phyloP scores from a whole-genome alignment of 208 protist genomes.

The Leishmania turanica region DNA sequence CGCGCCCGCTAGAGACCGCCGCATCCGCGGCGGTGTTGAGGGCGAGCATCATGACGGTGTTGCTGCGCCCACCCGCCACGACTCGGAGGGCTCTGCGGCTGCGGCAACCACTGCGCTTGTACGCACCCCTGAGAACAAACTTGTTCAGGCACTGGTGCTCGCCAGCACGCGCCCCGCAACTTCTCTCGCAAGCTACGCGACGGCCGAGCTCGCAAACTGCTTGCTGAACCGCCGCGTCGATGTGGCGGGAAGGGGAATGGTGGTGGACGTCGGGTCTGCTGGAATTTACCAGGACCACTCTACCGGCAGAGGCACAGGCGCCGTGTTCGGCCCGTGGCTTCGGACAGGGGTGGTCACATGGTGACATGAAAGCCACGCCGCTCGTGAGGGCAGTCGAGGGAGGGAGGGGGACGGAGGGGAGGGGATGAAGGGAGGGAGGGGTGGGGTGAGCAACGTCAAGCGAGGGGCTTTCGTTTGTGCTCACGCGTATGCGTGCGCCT shows the following conservation, averaged over 20 bases:
- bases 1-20: not conserved
- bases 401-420: not conserved
- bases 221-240: slow-evolving; percentile 26
- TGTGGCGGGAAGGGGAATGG: slow-evolving; percentile 24
- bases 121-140: slow-evolving; percentile 16
- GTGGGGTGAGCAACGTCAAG: not conserved
- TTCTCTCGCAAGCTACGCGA: slow-evolving; percentile 8
- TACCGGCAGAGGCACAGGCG: not conserved
- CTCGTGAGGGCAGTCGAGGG: not conserved
- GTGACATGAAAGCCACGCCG: not conserved
- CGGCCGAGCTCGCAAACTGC: slow-evolving; percentile 31
- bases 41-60: not conserved
- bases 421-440: not conserved
- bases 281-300: not conserved
- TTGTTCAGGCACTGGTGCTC: slow-evolving; percentile 29
- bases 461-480: not conserved
- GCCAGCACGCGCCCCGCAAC: slow-evolving; percentile 12
- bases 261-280: slow-evolving; percentile 29
- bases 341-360: slow-evolving; percentile 16
- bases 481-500: not conserved
- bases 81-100: not conserved
- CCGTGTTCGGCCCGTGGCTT: slow-evolving; percentile 23
- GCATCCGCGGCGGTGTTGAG: not conserved
- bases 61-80: not conserved
- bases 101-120: slow-evolving; percentile 14